Evolutionary conservation across 805 yeast genomes (phyloP).

Genomic region (Blastobotrys attinorum): DNA sequence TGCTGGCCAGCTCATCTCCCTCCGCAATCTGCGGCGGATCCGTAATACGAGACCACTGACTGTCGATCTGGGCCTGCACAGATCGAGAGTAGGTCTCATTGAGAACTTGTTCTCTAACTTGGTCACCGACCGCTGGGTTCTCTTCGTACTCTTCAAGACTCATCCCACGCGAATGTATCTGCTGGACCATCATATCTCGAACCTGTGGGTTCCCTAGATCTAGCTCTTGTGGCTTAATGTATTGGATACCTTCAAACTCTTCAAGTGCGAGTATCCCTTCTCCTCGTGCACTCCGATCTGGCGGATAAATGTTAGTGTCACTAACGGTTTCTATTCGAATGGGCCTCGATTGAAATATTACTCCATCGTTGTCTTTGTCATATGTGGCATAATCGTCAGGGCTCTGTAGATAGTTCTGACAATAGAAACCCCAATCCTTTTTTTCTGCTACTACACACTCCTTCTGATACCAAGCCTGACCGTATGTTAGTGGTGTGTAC

Average conservation of each 20-base stretch:
- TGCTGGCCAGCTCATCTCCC: background rate
- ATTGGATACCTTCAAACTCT: background rate
- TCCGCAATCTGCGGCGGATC: slow-evolving; percentile 5
- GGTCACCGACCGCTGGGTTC: background rate
- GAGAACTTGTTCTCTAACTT: background rate
- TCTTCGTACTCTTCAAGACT: background rate
- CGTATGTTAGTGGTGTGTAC: slow-evolving; percentile 59
- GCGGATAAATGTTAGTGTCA: background rate
- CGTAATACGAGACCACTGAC: slow-evolving; percentile 10
- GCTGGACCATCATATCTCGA: background rate
- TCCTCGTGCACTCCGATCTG: background rate
- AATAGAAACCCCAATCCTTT: slow-evolving; percentile 3
- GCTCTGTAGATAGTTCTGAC: slow-evolving; percentile 4
- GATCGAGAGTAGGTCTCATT: background rate
- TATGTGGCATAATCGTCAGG: slow-evolving; percentile 3
- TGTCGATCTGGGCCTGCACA: slow-evolving; percentile 3
- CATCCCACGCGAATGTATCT: background rate
- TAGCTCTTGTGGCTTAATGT: background rate
- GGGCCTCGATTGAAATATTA: background rate
- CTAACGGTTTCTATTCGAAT: background rate
- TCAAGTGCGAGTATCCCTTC: background rate
- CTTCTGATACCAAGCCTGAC: slow-evolving; percentile 53
- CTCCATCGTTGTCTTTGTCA: slow-evolving; percentile 1
- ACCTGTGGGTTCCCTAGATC: background rate
- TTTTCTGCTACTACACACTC: slow-evolving; percentile 34